Base-by-base conservation (phyloP, 106 monocot species). In the Allium sativum region DNA sequence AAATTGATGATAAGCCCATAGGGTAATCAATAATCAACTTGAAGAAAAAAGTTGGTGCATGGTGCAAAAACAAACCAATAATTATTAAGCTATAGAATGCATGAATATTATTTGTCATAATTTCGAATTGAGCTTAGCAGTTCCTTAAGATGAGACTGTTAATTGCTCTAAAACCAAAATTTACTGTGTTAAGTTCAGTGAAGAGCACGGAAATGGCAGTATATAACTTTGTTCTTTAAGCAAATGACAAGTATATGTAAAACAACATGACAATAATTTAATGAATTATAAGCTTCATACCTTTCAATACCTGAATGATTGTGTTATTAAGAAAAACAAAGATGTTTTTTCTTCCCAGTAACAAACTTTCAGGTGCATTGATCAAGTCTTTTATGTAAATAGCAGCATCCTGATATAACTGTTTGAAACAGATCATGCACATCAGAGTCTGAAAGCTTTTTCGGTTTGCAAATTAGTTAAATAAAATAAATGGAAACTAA, bases 301-400 rank as follows among this genome's bases (percentile, higher is more conserved):
- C 85, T 80, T 72, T 72, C 47, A 75, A 41, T 56, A 85, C 61
- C 44, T 87, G 82, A 68, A 76, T 50, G 61, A 82, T 67, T 47
- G 43, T 76, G 73, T 76, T 82, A 57, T 59, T 77, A n/a, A 87
- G 44, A 68, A 79, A 70, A 44, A 87, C 73, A 67, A 76, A 70
- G 58, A 82, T 54, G 55, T 79, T 79, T 20, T 76, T 79, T 77
- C 76, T 82, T 79, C 76, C 69, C 15, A 21, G 52, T 18, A 87
- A 71, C 52, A 82, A 76, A 65, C 82, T 79, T 58, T 82, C 74
- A 16, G 82, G 82, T 51, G 72, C 59, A 52, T 65, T 65, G 41
- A 87, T 52, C 69, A 87, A 74, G 20, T 82, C 70, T 43, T 73
- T 73, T 45, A 87, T 22, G 68, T 65, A 77, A 45, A 65, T 15